Evolutionary conservation across 139 green algal species (phyloP), one percentile per base, ranked within the genome.

Genomic region (Chlorella sp.): DNA sequence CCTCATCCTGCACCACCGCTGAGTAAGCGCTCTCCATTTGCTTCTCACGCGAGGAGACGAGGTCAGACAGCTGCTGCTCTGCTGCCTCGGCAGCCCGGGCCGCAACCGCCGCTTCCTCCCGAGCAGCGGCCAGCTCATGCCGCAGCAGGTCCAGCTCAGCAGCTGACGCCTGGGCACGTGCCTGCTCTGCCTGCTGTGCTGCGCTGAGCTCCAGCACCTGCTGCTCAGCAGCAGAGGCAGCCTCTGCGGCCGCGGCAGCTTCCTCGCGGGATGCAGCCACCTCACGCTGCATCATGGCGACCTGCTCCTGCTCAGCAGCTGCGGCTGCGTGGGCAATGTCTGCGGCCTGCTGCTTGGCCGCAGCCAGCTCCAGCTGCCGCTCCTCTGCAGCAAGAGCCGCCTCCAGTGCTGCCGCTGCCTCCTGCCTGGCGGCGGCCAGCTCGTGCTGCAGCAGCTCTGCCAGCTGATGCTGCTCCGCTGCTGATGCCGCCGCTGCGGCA

Each of bases 361-460:
- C 84, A 28, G 30, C 53, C n/a, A 86, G 53, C 53, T 75, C 81
- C n/a, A 53, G 53, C 57, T 86, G 81, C n/a, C 22, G 34, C 53
- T 73, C 53, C 53, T 73, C 83, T 34, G 64, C 83, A 40, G 83
- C 85, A 15, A n/a, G 12, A 21, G 39, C 85, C 12, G 68, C 69
- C 39, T 88, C 85, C 7, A 66, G 0, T 26, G 85, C 68, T 11
- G 39, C 85, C 0, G 69, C 69, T 15, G 85, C 85, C 34, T 82
- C 85, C 9, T 18, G 18, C 71, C 36, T 53, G 4, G 85, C 71
- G 12, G 48, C 5, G 16, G 57, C 60, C 19, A 82, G 39, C 78
- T 85, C 87, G 28, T 88, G 77, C 89, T 77, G 40, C 68, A 88
- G 68, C 66, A 88, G 40, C 84, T 88, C 84, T 3, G 57, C 73